These are phyloP conservation scores for Pestalotiopsis sp. DNA, from an alignment of 2,329 filamentous ascomycete genomes.

Conservation along the genomic window DNA sequence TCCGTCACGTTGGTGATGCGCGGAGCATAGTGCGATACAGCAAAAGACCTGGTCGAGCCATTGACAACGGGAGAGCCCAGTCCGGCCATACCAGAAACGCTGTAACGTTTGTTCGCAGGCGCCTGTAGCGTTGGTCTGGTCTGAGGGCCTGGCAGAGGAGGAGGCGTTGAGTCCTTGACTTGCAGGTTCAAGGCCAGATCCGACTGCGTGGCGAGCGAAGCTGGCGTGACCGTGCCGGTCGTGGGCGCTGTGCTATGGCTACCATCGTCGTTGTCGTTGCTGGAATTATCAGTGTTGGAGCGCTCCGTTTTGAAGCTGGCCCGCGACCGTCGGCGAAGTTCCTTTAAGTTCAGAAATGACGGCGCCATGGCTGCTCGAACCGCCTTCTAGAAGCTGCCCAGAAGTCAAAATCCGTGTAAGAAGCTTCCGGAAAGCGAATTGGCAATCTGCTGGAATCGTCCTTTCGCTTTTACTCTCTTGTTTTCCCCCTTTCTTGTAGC, in stretches of 20 bases:
- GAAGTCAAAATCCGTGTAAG: neutral
- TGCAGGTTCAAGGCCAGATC: slow-evolving; percentile 67
- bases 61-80: slow-evolving; percentile 56
- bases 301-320: slow-evolving; percentile 70
- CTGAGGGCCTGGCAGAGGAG: slow-evolving; percentile 29
- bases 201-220: slow-evolving; percentile 69
- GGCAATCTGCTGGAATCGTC: neutral
- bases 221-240: slow-evolving; percentile 73
- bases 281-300: slow-evolving; percentile 60
- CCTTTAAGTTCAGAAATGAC: slow-evolving; percentile 69
- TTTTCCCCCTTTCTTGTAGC: neutral
- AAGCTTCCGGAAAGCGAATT: slow-evolving; percentile 16
- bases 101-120: slow-evolving; percentile 57
- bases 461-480: neutral
- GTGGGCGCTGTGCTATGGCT: slow-evolving; percentile 63
- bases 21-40: slow-evolving; percentile 79
- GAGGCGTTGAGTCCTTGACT: slow-evolving; percentile 45
- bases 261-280: slow-evolving; percentile 52
- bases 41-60: slow-evolving; percentile 54
- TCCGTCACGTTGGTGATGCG: slow-evolving; percentile 78
- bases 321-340: slow-evolving; percentile 75
- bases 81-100: slow-evolving; percentile 65
- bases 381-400: slow-evolving; percentile 13
- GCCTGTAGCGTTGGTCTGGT: slow-evolving; percentile 40
- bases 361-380: slow-evolving; percentile 49